Evolutionary conservation across 306 rosid genomes (phyloP), one percentile per base, ranked within the genome.

Genomic region (Citrullus amarus): DNA sequence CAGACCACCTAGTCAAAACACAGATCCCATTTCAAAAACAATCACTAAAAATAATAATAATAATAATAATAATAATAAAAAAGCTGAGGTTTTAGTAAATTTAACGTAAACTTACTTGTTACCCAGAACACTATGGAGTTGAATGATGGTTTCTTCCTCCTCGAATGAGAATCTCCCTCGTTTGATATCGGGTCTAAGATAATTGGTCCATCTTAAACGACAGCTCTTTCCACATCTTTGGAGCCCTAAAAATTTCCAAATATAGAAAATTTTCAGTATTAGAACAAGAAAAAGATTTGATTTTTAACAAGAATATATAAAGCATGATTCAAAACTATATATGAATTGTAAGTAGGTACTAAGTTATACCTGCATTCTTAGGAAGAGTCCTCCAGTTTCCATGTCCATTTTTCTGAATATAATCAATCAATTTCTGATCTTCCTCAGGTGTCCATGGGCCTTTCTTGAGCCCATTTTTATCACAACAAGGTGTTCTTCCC

Each of bases 361-460:
- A 9, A 38, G 41, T 25, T 25, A 25, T 76, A 92, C 99, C 99
- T 46, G 99, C 99, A 96, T 91, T 96, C 81, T 90, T 91, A 0
- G 99, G 99, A 70, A 96, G 98, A 25, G 93, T 96, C 59, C 99
- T 88, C 99, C 99, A 96, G 53, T 92, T 96, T 6, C 98, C 99
- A 80, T 88, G 91, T 9, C 99, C 99, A 80, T 92, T 90, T 59
- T 90, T 86, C 55, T 92, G 92, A 79, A 96, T 92, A 60, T 85
- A 92, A 83, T 91, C 89, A 6, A 86, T 9, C 59, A 96, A 96
- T 59, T 90, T 92, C 57, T 91, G 91, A 79, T 96, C 98, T 73
- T 96, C 99, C 57, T 96, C 98, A 1, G 93, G 79, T 0, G 93
- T 96, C 99, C 99, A 96, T 14, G 99, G 99, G 1, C 99, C 99